Conservation (phyloP, 2,329 filamentous ascomycete genomes). For the Monilinia aucupariae region DNA sequence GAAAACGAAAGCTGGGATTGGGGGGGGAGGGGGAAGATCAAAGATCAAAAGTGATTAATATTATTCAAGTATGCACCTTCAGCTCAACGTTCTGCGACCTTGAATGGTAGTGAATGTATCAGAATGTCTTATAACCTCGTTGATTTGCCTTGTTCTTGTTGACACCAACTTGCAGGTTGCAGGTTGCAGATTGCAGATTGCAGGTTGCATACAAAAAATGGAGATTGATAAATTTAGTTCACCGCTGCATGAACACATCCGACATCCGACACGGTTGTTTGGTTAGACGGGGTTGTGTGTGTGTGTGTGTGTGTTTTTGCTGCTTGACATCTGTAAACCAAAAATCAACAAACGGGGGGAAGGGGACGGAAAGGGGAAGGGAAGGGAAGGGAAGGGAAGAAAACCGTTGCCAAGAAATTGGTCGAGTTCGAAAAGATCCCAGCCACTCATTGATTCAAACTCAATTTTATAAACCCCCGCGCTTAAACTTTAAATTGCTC, state of each 20-base stretch:
- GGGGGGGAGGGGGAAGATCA: not conserved
- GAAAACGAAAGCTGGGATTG: not conserved
- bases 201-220: conserved; percentile 11
- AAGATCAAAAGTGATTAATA: conserved; percentile 5
- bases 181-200: too few relatives aligned
- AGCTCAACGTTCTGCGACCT: not conserved
- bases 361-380: conserved; percentile 6
- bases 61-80: conserved; percentile 9
- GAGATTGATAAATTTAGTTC: conserved; percentile 13
- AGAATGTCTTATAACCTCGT: conserved; percentile 11
- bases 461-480: not conserved
- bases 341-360: too few relatives aligned
- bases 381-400: not conserved
- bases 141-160: conserved; percentile 4
- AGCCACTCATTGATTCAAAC: conserved; percentile 5
- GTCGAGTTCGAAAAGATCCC: not conserved
- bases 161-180: conserved; percentile 12
- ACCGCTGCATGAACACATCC: conserved; percentile 13
- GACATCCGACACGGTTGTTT: too few relatives aligned
- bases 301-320: too few relatives aligned
- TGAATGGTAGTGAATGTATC: conserved; percentile 4
- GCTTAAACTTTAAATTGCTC: not conserved
- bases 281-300: too few relatives aligned
- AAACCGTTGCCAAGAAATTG: conserved; percentile 11
- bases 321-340: too few relatives aligned